A percentile compares a stretch with the other conserved stretches of the same genome.
phyloP scores from a whole-genome alignment of 768 basidiomycete genomes.

The Neoboletus magnificus region DNA sequence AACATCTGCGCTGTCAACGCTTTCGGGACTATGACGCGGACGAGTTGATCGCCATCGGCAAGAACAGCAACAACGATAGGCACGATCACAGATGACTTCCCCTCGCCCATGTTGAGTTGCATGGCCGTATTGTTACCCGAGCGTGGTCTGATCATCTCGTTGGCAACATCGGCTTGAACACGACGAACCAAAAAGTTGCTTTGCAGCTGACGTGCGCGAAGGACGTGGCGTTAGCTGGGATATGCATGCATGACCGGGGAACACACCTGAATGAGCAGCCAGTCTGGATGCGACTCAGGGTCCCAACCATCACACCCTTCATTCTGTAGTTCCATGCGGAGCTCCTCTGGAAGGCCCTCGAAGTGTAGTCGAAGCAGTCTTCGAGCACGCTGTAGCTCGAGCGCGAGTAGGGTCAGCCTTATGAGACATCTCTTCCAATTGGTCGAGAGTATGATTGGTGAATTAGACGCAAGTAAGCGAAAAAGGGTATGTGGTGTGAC shows the following conservation, averaged over 20 bases:
- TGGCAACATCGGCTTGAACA: conserved; percentile 41
- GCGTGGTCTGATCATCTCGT: conserved; percentile 45
- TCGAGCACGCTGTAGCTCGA: conserved; percentile 37
- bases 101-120: conserved; percentile 61
- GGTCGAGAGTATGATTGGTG: conserved; percentile 7
- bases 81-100: conserved; percentile 48
- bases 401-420: conserved; percentile 25
- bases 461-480: conserved; percentile 26
- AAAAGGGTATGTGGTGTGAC: conserved; percentile 32
- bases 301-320: conserved; percentile 20
- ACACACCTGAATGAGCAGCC: conserved; percentile 44
- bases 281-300: conserved; percentile 32
- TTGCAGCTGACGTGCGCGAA: conserved; percentile 37
- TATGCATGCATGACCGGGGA: background rate
- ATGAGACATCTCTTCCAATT: conserved; percentile 33
- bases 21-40: conserved; percentile 51
- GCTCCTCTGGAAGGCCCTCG: conserved; percentile 28
- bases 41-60: conserved; percentile 42
- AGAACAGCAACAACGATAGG: conserved; percentile 41
- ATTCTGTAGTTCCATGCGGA: conserved; percentile 27
- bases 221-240: background rate
- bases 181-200: conserved; percentile 41
- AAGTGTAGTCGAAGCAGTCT: conserved; percentile 30
- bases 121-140: conserved; percentile 36
- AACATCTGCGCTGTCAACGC: conserved; percentile 48